A percentile compares a stretch with the other conserved stretches of the same genome.
These are phyloP conservation scores for Talaromyces thailandensis DNA, from an alignment of 495 filamentous ascomycete species.

Conservation along the genomic window DNA sequence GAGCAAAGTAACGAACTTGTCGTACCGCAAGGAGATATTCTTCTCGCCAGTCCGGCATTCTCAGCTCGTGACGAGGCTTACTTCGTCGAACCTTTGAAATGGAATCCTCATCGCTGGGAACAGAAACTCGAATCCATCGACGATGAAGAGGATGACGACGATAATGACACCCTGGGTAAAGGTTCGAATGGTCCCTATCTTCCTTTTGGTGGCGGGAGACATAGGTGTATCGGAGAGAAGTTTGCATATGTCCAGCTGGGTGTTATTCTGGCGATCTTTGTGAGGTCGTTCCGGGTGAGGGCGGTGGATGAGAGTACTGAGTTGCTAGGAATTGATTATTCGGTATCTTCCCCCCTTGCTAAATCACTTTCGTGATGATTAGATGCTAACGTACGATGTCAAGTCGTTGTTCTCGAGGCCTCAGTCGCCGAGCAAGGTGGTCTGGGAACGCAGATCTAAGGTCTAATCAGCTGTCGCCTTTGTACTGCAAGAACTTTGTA, in stretches of 20 bases:
- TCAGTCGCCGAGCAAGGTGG: not conserved
- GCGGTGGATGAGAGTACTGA: conserved; percentile 17
- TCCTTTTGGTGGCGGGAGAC: conserved; percentile 46
- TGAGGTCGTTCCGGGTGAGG: conserved; percentile 35
- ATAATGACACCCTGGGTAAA: conserved; percentile 16
- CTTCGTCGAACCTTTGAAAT: conserved; percentile 36
- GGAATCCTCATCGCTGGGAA: conserved; percentile 48
- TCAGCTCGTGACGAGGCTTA: conserved; percentile 32
- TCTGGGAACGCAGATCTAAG: not conserved
- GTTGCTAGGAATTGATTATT: conserved; percentile 43
- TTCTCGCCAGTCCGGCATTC: conserved; percentile 41
- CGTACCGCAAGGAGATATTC: conserved; percentile 33
- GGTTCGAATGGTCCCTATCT: conserved; percentile 46
- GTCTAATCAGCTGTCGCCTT: not conserved
- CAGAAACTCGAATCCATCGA: conserved; percentile 9
- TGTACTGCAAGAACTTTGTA: not conserved
- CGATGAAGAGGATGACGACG: not conserved
- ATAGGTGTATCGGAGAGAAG: conserved; percentile 49
- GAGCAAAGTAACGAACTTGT: not conserved
- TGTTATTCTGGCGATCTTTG: conserved; percentile 37
- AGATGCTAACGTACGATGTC: not conserved
- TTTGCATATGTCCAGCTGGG: conserved; percentile 47
- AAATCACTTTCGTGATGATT: too few relatives aligned
- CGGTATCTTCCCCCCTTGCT: conserved; percentile 18
- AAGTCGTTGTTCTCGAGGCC: conserved; percentile 1